Evolutionary conservation across 352 stramenopile genomes (phyloP).

Genomic region (Pythium phragmiticola): DNA sequence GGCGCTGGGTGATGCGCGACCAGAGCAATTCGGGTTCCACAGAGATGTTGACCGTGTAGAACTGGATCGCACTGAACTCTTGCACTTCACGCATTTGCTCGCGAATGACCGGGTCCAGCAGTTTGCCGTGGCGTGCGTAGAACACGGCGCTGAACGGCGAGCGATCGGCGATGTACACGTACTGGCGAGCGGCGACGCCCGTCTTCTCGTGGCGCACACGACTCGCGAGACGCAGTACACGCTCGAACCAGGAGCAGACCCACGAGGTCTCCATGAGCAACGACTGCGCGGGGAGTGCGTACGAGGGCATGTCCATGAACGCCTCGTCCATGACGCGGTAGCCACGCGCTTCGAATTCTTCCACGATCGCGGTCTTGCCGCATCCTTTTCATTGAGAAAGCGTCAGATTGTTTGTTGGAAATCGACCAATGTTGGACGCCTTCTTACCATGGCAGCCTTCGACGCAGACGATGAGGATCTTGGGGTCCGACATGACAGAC

Average conservation of each 20-base stretch:
- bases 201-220: conserved; percentile 43
- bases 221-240: conserved; percentile 70
- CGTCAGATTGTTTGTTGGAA: background rate
- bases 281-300: conserved; percentile 85
- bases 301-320: conserved; percentile 88
- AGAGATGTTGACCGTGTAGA: conserved; percentile 82
- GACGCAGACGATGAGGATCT: conserved; percentile 81
- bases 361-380: conserved; percentile 78
- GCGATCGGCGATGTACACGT: conserved; percentile 83
- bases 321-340: conserved; percentile 85
- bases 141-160: conserved; percentile 85
- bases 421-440: background rate
- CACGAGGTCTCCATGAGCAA: conserved; percentile 90
- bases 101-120: conserved; percentile 82
- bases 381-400: conserved; percentile 33
- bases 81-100: conserved; percentile 83
- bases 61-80: conserved; percentile 67
- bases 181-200: conserved; percentile 19
- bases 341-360: conserved; percentile 72
- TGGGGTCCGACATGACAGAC: conserved; percentile 33
- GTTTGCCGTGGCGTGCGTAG: conserved; percentile 65
- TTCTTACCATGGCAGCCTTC: conserved; percentile 82
- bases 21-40: conserved; percentile 80
- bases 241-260: conserved; percentile 90
- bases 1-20: conserved; percentile 61